These are phyloP conservation scores for Moesziomyces sp. DNA, from an alignment of 1,284 basidiomycete genomes.

Conservation along the genomic window DNA sequence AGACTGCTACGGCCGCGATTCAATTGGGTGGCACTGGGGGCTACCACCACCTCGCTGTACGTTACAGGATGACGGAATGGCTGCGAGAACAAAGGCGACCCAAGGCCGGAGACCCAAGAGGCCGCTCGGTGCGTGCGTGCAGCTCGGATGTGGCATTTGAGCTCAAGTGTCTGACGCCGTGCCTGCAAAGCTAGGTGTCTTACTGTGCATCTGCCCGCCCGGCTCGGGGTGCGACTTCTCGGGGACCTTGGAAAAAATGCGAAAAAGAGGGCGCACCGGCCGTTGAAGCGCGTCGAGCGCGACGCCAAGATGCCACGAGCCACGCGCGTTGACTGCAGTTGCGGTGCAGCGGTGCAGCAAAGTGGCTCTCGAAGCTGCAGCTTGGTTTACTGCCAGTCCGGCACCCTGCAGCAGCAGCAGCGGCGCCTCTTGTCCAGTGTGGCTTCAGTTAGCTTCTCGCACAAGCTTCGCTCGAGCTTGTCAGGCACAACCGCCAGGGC, in stretches of 20 bases:
- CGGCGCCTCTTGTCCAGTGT: not conserved
- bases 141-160: conserved; percentile 18
- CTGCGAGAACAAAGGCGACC: not conserved
- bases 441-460: not conserved
- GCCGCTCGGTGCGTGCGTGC: conserved; percentile 3
- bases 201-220: no score
- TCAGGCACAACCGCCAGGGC: no score
- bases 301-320: not conserved
- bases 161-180: not conserved
- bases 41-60: no score
- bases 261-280: not conserved
- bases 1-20: no score
- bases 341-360: not conserved
- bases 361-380: not conserved
- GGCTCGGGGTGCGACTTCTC: not conserved
- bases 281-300: not conserved
- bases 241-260: not conserved
- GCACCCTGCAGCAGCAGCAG: not conserved
- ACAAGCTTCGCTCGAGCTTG: not conserved
- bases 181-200: not conserved
- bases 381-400: not conserved
- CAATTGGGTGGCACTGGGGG: no score
- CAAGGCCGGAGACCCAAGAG: not conserved
- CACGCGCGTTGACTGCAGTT: conserved; percentile 1
- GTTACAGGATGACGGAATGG: not conserved